Base-by-base conservation (phyloP, 2,329 filamentous ascomycete genomes). In the Arthroderma uncinatum region DNA sequence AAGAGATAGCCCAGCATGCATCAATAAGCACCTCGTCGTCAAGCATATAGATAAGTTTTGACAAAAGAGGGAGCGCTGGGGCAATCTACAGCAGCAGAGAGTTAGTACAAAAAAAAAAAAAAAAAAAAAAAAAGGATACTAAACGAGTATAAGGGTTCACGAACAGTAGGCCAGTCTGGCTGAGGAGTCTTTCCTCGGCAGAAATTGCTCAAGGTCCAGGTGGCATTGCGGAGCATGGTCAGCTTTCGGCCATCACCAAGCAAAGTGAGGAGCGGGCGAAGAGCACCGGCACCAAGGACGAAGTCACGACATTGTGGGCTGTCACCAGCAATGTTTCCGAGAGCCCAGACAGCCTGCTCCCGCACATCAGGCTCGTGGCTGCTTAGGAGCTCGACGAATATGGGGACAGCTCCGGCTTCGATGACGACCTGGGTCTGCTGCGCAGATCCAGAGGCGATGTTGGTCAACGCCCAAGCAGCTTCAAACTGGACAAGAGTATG, bases 141-240 rank as follows among this genome's bases (percentile, higher is more conserved):
- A 28, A 30, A 50, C 16, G 53, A 40, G 19, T 10, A 53, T 30
- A 52, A 48, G 52, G 44, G 55, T 7, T n/a, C 55, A 80, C 89
- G 75, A 80, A 95, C 90, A 37, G 89, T 96, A 70, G 84, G 83
- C 93, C 93, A 98, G 71, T 98, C 93, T 50, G 93, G 93, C 78
- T 98, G 93, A 54, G 93, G 93, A 7, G 92, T 96, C 83, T 98
- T 98, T 76, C 93, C 93, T 79, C 93, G 89, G 79, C 93, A 98
- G 78, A 98, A 98, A 80, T 98, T 98, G 82, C 93, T 97, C 58
- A 98, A 79, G 47, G 93, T 98, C 93, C 93, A 98, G 23, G 93
- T 98, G 36, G 93, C 93, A 72, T 98, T 98, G 65, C 93, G 83
- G 55, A 98, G 85, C 93, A 98, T 98, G 81, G 91, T 97, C 58